phyloP scores from a whole-genome alignment of 2,329 filamentous ascomycete genomes.

The Neurospora crassa region DNA sequence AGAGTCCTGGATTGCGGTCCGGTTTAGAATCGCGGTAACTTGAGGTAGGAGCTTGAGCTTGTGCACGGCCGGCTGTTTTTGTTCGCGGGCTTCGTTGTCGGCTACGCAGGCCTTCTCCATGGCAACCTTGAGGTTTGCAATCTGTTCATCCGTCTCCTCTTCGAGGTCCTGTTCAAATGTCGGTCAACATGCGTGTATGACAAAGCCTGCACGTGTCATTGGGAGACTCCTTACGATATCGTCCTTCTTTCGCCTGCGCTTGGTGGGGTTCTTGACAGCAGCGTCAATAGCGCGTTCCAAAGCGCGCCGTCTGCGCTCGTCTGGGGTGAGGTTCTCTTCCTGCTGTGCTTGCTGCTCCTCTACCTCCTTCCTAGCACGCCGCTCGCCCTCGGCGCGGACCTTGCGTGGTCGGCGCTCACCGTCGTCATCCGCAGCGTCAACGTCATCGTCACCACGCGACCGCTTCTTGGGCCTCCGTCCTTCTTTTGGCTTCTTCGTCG shows the following conservation, averaged over 20 bases:
- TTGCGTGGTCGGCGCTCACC: conserved; percentile 19
- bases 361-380: conserved; percentile 43
- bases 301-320: conserved; percentile 73
- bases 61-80: conserved; percentile 73
- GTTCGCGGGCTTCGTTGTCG: conserved; percentile 72
- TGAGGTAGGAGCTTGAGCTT: conserved; percentile 92
- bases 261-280: conserved; percentile 71
- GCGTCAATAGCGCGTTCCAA: conserved; percentile 83
- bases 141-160: conserved; percentile 79
- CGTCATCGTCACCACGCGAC: conserved; percentile 39
- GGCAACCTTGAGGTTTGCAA: conserved; percentile 73
- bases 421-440: conserved; percentile 39
- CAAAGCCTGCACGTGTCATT: not conserved
- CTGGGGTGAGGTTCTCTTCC: conserved; percentile 71
- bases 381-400: conserved; percentile 33
- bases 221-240: conserved; percentile 58
- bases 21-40: conserved; percentile 79
- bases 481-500: conserved; percentile 64
- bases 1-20: conserved; percentile 74
- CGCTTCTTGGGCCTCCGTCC: conserved; percentile 60
- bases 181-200: conserved; percentile 15
- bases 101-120: conserved; percentile 87
- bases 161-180: conserved; percentile 61
- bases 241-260: conserved; percentile 70
- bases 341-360: conserved; percentile 35